Conservation (phyloP, 2,329 filamentous ascomycete species). For the Colletotrichum sp. region DNA sequence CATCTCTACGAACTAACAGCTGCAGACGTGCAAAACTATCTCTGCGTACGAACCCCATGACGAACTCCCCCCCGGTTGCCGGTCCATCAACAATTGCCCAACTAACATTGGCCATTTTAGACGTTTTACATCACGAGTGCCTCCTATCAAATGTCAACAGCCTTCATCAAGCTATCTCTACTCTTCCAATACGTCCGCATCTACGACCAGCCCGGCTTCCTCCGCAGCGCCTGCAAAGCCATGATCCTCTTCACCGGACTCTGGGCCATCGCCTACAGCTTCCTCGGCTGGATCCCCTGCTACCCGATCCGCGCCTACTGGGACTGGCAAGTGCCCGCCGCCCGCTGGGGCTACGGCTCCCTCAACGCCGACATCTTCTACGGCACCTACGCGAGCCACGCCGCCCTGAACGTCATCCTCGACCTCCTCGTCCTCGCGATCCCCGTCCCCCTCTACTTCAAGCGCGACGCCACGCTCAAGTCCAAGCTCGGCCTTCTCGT, state of each 20-base stretch:
- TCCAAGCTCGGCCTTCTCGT: constrained; percentile 31
- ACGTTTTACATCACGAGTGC: constrained; percentile 36
- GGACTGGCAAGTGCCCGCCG: constrained; percentile 24
- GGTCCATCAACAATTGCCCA: background rate
- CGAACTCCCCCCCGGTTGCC: background rate
- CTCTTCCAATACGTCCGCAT: constrained; percentile 41
- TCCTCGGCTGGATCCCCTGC: constrained; percentile 34
- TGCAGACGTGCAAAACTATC: constrained; percentile 21
- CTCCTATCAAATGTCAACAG: constrained; percentile 36
- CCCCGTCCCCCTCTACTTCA: constrained; percentile 36
- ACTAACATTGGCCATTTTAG: constrained; percentile 22
- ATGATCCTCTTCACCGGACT: constrained; percentile 22
- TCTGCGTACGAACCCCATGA: constrained; percentile 22
- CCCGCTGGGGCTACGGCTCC: constrained; percentile 37
- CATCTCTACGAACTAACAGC: constrained; percentile 24
- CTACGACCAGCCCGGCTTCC: constrained; percentile 30
- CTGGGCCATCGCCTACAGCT: constrained; percentile 27
- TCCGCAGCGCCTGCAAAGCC: constrained; percentile 25
- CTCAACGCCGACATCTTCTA: constrained; percentile 27
- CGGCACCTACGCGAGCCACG: constrained; percentile 36
- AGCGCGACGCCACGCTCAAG: constrained; percentile 21
- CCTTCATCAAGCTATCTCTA: constrained; percentile 41
- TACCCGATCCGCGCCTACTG: constrained; percentile 24
- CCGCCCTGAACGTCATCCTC: constrained; percentile 36
- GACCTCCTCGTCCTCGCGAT: constrained; percentile 36